These are phyloP conservation scores for Tolypocladium ovalisporum DNA, from an alignment of 2,329 filamentous ascomycete species.

Conservation along the genomic window DNA sequence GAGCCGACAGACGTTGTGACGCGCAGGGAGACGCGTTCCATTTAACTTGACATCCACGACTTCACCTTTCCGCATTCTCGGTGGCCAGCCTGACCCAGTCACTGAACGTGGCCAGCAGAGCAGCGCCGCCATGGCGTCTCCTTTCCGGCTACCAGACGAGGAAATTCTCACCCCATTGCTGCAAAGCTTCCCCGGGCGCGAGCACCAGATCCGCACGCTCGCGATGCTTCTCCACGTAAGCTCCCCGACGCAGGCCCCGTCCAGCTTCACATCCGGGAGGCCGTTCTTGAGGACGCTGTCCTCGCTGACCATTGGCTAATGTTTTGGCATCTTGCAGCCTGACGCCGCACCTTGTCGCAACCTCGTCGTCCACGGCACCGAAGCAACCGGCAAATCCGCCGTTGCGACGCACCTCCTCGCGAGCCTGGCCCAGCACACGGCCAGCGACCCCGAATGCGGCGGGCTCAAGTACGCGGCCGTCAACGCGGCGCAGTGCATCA, in stretches of 20 bases:
- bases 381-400: slow-evolving; percentile 77
- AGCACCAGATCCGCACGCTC: slow-evolving; percentile 47
- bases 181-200: slow-evolving; percentile 43
- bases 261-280: neutral
- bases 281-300: neutral
- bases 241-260: neutral
- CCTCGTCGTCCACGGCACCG: slow-evolving; percentile 71
- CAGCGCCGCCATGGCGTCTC: slow-evolving; percentile 18
- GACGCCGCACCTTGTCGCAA: slow-evolving; percentile 59
- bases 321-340: slow-evolving; percentile 30
- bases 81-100: neutral
- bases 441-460: slow-evolving; percentile 6
- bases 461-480: slow-evolving; percentile 49
- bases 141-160: slow-evolving; percentile 44
- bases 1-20: neutral
- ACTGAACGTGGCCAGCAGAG: slow-evolving; percentile 6
- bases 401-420: slow-evolving; percentile 44
- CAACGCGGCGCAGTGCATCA: slow-evolving; percentile 66
- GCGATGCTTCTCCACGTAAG: slow-evolving; percentile 42
- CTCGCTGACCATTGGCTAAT: slow-evolving; percentile 1
- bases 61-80: neutral
- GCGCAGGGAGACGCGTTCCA: neutral
- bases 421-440: slow-evolving; percentile 10
- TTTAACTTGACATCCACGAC: neutral
- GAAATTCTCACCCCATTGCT: slow-evolving; percentile 32